Percentiles rank a stretch among this genome's conserved stretches.
These are phyloP conservation scores for Talaromyces piceae DNA, from an alignment of 2,329 filamentous ascomycete species.

Conservation along the genomic window DNA sequence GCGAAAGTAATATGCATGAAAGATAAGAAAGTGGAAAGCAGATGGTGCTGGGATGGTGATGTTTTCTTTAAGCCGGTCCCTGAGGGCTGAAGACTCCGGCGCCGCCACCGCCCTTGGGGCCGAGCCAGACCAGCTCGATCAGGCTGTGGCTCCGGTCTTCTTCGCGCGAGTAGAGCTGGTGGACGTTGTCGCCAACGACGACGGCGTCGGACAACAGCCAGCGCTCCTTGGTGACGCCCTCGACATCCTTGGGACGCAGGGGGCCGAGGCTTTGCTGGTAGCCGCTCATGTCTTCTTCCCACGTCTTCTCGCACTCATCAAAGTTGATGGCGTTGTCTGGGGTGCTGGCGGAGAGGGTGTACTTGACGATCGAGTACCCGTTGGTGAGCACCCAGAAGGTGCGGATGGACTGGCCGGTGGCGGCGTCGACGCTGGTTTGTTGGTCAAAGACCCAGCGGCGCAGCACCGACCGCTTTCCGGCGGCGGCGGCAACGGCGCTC, in stretches of 20 bases:
- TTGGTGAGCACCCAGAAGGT: constrained; percentile 40
- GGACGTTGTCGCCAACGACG: constrained; percentile 36
- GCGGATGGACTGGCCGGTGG: constrained; percentile 27
- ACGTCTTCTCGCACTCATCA: constrained; percentile 37
- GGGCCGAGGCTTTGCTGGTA: constrained; percentile 35
- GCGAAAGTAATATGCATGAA: constrained; percentile 13
- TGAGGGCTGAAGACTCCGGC: constrained; percentile 25
- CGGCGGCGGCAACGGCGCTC: constrained; percentile 33
- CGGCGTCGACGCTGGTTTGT: constrained; percentile 27
- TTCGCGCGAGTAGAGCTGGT: constrained; percentile 36
- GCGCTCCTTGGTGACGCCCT: constrained; percentile 34
- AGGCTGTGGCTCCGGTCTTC: constrained; percentile 34
- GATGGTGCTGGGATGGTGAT: constrained; percentile 7
- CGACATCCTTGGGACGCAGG: constrained; percentile 32
- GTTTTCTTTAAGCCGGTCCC: constrained; percentile 11
- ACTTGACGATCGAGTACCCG: constrained; percentile 37
- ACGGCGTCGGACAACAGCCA: constrained; percentile 33
- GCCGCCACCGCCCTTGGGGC: constrained; percentile 31
- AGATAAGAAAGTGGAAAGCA: too few relatives aligned
- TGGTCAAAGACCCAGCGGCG: constrained; percentile 40
- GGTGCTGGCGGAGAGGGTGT: constrained; percentile 30
- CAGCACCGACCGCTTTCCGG: constrained; percentile 35
- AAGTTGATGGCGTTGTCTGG: constrained; percentile 36
- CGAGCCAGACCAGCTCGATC: constrained; percentile 39
- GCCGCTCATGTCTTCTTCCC: constrained; percentile 35